These are phyloP conservation scores for Kalaharituber pfeilii DNA, from an alignment of 2,329 filamentous ascomycete genomes.

Conservation along the genomic window DNA sequence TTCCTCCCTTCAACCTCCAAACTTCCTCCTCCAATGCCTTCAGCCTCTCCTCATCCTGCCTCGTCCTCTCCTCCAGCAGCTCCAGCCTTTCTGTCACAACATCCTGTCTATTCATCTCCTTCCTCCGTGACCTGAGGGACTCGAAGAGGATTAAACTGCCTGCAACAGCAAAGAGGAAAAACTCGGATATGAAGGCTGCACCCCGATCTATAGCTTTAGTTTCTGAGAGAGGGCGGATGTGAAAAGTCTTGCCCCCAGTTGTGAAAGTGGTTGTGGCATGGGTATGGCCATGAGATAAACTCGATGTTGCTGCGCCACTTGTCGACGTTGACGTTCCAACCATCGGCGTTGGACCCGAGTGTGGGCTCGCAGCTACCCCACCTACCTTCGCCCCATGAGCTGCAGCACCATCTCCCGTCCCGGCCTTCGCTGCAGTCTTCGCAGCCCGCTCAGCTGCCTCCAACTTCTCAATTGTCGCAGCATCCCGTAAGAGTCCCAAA, in stretches of 20 bases:
- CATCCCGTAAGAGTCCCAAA: conserved; percentile 46
- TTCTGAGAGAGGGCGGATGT: conserved; percentile 47
- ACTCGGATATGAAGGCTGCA: conserved; percentile 50
- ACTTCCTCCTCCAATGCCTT: conserved; percentile 11
- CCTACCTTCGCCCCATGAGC: too few species aligned
- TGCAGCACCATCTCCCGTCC: not conserved
- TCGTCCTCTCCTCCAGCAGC: conserved; percentile 34
- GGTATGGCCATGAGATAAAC: conserved; percentile 2
- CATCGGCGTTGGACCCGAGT: too few species aligned
- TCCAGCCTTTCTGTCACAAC: conserved; percentile 43
- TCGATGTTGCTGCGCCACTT: conserved; percentile 6
- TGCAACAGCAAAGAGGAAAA: conserved; percentile 48
- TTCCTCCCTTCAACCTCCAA: conserved; percentile 14
- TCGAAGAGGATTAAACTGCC: conserved; percentile 46
- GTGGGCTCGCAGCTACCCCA: too few species aligned
- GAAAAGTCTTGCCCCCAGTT: not conserved
- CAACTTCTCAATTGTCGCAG: conserved; percentile 42
- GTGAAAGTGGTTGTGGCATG: not conserved
- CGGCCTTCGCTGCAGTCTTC: conserved; percentile 21
- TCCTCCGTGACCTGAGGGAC: conserved; percentile 42
- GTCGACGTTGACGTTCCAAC: conserved; percentile 7
- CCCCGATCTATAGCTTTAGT: conserved; percentile 51
- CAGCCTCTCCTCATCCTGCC: conserved; percentile 16
- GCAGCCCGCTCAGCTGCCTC: conserved; percentile 35
- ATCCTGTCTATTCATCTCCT: conserved; percentile 42